phyloP scores from a whole-genome alignment of 2,329 filamentous ascomycete genomes.

The Cercospora sp. region DNA sequence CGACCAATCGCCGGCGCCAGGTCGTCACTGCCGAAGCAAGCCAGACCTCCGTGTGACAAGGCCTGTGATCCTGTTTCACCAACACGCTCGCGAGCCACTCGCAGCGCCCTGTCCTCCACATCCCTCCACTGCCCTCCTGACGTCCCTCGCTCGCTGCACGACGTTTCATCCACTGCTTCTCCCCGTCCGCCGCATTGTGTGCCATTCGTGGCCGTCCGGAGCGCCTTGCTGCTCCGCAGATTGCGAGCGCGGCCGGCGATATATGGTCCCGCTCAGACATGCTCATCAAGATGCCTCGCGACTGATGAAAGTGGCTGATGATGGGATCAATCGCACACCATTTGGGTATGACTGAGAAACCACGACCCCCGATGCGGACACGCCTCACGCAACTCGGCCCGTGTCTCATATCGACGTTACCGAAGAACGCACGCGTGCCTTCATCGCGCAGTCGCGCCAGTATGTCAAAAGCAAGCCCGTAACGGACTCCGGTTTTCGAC shows the following conservation, averaged over 20 bases:
- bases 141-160: neutral
- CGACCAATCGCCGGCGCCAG: neutral
- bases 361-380: neutral
- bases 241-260: neutral
- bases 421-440: neutral
- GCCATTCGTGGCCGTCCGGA: neutral
- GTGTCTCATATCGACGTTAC: neutral
- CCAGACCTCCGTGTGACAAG: neutral
- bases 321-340: neutral
- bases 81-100: neutral
- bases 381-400: neutral
- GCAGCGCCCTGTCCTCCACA: neutral
- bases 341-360: neutral
- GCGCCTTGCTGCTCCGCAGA: neutral
- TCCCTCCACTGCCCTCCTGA: neutral
- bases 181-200: neutral
- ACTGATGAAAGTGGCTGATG: neutral
- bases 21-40: neutral
- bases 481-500: neutral
- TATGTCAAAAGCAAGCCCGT: neutral
- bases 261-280: slow-evolving; percentile 1
- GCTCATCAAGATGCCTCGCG: neutral
- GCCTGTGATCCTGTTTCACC: neutral
- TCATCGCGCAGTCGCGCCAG: neutral
- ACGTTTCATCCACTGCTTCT: neutral